Base-by-base conservation (phyloP, 2,329 filamentous ascomycete species). In the Alternaria gaisen region DNA sequence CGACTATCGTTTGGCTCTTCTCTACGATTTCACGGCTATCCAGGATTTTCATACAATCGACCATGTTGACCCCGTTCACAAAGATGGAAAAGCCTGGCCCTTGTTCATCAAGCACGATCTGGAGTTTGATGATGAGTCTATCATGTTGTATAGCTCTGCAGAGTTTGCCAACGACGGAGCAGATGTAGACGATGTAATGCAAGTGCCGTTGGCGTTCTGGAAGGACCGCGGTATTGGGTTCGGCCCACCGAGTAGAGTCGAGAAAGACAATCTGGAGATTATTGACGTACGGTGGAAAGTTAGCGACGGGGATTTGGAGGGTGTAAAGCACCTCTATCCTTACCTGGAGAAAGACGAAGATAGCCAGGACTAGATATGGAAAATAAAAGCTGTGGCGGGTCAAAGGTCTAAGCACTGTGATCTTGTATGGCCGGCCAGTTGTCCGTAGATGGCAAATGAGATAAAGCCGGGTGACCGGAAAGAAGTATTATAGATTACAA, bases 401-500 rank as follows among this genome's bases (percentile, higher is more conserved):
- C 16, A 20, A 30, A 48, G 12, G 3, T 48, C 46, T 7, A 7
- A 36, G 5, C 4, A 34, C 5, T 5, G 20, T 24, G 32, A 36
- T 34, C 6, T 5, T 22, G 14, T 18, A 36, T 50, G 20, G 38
- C 9, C 9, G 14, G n/a, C 20, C 7, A 12, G 14, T 16, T 26
- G 18, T 42, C 20, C 20, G 12, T 42, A 42, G 20, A 42, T 42
- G 20, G 5, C 11, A 42, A 42, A 42, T 24, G 20, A 24, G 20
- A 42, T 24, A 9, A 7, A 42, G 20, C 5, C 3, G 18, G 20
- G 12, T 42, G 20, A 50, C 20, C 30, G 5, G 34, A 18, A 44
- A 26, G 51, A 30, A 41, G 50, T 34, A 58, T 58, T 58, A 59
- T 38, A 20, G 28, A 57, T 60, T 60, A 57, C 18, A 34, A 52